phyloP scores from a whole-genome alignment of 257 asterid genomes.

The Petunia secreta region DNA sequence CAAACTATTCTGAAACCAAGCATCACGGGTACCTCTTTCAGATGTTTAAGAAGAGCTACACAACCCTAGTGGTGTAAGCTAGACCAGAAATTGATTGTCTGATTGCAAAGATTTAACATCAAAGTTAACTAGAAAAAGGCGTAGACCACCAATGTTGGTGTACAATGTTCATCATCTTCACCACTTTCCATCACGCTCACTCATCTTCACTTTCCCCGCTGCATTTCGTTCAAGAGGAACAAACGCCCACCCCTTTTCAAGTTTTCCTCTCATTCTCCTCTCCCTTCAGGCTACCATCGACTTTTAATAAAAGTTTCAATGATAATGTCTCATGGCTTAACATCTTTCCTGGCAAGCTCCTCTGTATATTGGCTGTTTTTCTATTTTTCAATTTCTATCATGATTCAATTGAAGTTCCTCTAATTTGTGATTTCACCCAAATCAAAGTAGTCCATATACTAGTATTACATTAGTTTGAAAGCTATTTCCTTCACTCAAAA shows the following conservation, averaged over 20 bases:
- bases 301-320: neutral
- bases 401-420: neutral
- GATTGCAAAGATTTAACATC: neutral
- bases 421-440: neutral
- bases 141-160: too few relatives aligned
- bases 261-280: too few relatives aligned
- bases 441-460: neutral
- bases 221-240: too few relatives aligned
- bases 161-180: too few relatives aligned
- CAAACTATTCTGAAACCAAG: neutral
- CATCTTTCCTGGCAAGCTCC: neutral
- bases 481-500: neutral
- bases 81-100: neutral
- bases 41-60: neutral
- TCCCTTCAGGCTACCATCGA: too few relatives aligned
- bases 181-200: too few relatives aligned
- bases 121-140: too few relatives aligned
- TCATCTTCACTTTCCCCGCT: too few relatives aligned
- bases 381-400: neutral
- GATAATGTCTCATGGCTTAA: neutral
- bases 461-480: neutral
- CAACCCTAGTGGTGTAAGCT: neutral
- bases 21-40: neutral
- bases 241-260: too few relatives aligned
- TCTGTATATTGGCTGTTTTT: neutral